A percentile compares a stretch with the other conserved stretches of the same genome.
Evolutionary conservation across 2,329 filamentous ascomycete genomes (phyloP).

Genomic region (Claviceps citrina): DNA sequence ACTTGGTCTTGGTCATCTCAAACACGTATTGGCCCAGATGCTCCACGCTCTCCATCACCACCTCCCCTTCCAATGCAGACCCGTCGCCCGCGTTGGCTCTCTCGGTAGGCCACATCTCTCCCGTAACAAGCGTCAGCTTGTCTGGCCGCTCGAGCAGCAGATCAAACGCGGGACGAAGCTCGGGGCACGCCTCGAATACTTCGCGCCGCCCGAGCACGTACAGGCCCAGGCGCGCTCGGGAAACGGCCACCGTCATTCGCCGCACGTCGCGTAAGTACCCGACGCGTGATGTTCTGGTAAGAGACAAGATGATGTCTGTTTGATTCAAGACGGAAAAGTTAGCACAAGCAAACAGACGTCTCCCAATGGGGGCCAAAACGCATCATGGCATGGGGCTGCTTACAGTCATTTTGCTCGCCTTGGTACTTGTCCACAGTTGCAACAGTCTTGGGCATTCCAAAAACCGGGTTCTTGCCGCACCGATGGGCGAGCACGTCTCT

Average conservation of each 20-base stretch:
- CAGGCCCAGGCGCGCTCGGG: constrained; percentile 75
- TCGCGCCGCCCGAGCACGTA: constrained; percentile 81
- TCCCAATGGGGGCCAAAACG: no score
- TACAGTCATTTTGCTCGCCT: constrained; percentile 97
- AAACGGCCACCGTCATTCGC: constrained; percentile 85
- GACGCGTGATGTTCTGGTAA: constrained; percentile 75
- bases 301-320: constrained; percentile 77
- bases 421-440: constrained; percentile 98
- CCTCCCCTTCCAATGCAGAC: constrained; percentile 35
- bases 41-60: constrained; percentile 77
- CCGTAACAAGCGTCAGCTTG: constrained; percentile 65
- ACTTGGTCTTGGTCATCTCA: constrained; percentile 68
- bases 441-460: constrained; percentile 77
- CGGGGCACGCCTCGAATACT: constrained; percentile 78
- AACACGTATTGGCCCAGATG: constrained; percentile 92
- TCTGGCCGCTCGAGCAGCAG: constrained; percentile 62
- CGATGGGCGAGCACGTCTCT: constrained; percentile 72
- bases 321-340: background rate
- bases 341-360: background rate
- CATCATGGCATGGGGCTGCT: constrained; percentile 23
- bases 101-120: constrained; percentile 68
- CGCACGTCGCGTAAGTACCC: constrained; percentile 90
- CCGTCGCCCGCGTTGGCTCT: constrained; percentile 31
- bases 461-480: constrained; percentile 69
- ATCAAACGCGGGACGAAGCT: constrained; percentile 76